These are phyloP conservation scores for Trypanosoma cruzi DNA, from an alignment of 208 protist species.

Conservation along the genomic window DNA sequence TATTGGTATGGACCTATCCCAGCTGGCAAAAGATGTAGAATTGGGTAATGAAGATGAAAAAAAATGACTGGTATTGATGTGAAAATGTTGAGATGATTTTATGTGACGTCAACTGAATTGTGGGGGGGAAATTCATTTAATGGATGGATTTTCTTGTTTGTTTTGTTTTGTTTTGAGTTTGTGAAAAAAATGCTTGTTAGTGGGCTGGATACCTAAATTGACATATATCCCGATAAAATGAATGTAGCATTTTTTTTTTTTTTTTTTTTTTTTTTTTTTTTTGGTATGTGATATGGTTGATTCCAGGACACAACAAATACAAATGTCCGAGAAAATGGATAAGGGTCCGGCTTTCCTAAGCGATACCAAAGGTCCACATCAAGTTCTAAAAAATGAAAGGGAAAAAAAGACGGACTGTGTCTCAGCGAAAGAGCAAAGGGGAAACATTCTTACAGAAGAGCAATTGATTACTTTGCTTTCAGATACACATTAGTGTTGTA, in stretches of 20 bases:
- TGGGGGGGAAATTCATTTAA: no score
- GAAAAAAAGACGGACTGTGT: not conserved
- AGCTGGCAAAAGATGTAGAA: constrained; percentile 23
- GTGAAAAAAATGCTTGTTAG: no score
- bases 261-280: constrained; percentile 13
- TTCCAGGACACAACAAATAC: no score
- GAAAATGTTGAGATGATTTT: no score
- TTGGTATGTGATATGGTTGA: not conserved
- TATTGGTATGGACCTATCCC: constrained; percentile 65
- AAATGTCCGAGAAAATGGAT: no score
- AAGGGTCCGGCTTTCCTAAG: no score
- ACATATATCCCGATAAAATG: no score
- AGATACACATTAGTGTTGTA: not conserved
- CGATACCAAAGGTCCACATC: no score
- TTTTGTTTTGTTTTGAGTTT: not conserved
- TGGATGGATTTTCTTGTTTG: no score
- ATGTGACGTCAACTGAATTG: no score
- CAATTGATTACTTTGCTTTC: not conserved
- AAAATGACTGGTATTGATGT: no score
- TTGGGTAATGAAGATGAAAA: not conserved
- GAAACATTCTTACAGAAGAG: not conserved
- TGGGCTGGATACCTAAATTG: no score
- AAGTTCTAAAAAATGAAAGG: not conserved
- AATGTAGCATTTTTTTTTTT: not conserved
- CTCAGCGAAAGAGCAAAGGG: not conserved